Evolutionary conservation across 2,329 filamentous ascomycete species (phyloP), one percentile per base, ranked within the genome.

Genomic region (Ophiostoma perfectum): DNA sequence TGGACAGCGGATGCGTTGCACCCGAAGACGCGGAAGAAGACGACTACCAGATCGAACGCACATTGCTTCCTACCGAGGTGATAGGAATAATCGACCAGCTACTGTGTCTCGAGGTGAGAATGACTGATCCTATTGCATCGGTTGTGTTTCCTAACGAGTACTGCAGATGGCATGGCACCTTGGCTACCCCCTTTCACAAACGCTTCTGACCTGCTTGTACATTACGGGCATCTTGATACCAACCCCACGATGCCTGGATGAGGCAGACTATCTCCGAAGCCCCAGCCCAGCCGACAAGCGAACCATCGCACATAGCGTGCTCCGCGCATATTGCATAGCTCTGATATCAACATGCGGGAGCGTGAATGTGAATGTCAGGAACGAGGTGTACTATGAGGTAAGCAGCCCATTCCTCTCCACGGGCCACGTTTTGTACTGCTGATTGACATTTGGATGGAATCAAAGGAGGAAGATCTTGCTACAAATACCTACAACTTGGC

Each of bases 41-140:
- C 71, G 85, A 64, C 6, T 96, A 94, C 77, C 89, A 97, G 75
- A 86, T 93, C 55, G 81, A 86, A 60, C 82, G 83, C 64, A 81
- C 85, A 6, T 80, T 96, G 55, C 81, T 89, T 14, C 90, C 92
- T 0, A 87, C 90, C 73, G 90, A 99, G 78, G 86, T 96, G 0
- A 81, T 99, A 67, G 94, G 95, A 44, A 92, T 99, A 72, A 96
- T 99, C 80, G 95, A 99, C 75, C 90, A 97, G 77, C 81, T 99
- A 45, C 81, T 97, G 27, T 95, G 90, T 75, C 89, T 94, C 67
- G 95, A 98, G 84, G 92, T 93, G 75, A 68, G 80, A 45, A 45
- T 45, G 42, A 45, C 14, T 45, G 42, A 45, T 45, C 42, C 14
- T 45, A 45, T 12, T 11, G 14, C 72, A 45, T 44, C 4, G 4